Conservation (phyloP, 2,329 filamentous ascomycete genomes). For the Aspergillus fructus region DNA sequence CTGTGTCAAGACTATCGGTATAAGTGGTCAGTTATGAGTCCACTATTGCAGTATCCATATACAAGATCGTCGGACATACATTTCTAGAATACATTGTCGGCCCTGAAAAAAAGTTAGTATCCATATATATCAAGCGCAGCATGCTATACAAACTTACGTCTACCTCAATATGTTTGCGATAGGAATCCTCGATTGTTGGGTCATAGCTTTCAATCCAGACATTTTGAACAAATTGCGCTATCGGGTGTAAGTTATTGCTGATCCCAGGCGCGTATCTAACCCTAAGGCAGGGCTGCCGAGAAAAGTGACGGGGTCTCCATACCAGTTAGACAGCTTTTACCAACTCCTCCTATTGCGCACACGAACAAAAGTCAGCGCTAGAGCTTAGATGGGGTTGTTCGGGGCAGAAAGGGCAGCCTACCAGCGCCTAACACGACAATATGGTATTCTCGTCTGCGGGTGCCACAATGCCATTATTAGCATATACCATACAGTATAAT, state of each 20-base stretch:
- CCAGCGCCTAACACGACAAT: constrained; percentile 80
- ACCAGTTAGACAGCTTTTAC: constrained; percentile 92
- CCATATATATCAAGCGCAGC: constrained; percentile 6
- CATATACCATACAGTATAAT: constrained; percentile 10
- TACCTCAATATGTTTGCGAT: constrained; percentile 83
- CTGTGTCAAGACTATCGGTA: constrained; percentile 71
- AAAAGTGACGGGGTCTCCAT: constrained; percentile 30
- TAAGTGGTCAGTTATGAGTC: constrained; percentile 10
- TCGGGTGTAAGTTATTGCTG: constrained; percentile 10
- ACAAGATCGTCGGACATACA: constrained; percentile 56
- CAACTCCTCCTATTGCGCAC: constrained; percentile 69
- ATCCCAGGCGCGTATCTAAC: neutral
- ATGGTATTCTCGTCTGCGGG: constrained; percentile 70
- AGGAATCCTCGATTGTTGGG: constrained; percentile 84
- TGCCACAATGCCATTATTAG: constrained; percentile 20
- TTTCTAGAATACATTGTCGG: constrained; percentile 84
- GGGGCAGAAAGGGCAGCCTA: constrained; percentile 35
- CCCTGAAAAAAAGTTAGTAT: constrained; percentile 56
- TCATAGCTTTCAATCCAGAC: constrained; percentile 93
- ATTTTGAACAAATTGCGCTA: constrained; percentile 90
- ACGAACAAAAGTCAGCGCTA: constrained; percentile 16
- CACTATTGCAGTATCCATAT: neutral
- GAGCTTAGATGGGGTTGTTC: neutral
- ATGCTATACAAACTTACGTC: constrained; percentile 64
- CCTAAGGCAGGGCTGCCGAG: neutral